Conservation (phyloP, 371 early-diverging fungal genomes). For the Caulochytrium protostelioides region DNA sequence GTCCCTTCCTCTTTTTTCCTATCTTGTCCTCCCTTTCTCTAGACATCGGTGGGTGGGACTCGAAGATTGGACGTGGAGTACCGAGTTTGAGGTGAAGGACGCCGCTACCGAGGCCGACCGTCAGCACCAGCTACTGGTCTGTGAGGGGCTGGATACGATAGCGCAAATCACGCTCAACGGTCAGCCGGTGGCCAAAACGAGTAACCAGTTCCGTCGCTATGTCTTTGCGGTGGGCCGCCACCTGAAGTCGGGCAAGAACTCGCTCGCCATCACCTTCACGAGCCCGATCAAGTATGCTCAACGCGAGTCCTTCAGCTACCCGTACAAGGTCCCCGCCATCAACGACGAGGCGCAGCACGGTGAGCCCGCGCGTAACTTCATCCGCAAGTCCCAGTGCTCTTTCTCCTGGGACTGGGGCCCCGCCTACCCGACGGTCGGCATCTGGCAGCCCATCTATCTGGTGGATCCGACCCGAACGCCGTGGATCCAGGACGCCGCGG, state of each 20-base stretch:
- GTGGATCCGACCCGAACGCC: background rate
- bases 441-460: slow-evolving; percentile 3
- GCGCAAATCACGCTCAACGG: slow-evolving; percentile 17
- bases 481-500: background rate
- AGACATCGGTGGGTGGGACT: too few species aligned
- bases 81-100: too few species aligned
- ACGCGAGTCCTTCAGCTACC: slow-evolving; percentile 6
- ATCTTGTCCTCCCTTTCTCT: too few species aligned
- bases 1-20: too few species aligned
- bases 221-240: slow-evolving; percentile 1
- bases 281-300: slow-evolving; percentile 3
- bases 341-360: slow-evolving; percentile 7
- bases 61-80: too few species aligned
- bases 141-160: slow-evolving; percentile 20
- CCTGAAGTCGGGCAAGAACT: slow-evolving; percentile 5
- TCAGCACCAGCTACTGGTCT: too few species aligned
- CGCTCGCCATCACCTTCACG: slow-evolving; percentile 10
- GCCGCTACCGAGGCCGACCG: too few species aligned
- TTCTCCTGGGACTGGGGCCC: slow-evolving; percentile 15
- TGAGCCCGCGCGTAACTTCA: slow-evolving; percentile 4
- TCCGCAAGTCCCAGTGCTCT: slow-evolving; percentile 14
- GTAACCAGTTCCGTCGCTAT: slow-evolving; percentile 15
- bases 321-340: slow-evolving; percentile 16
- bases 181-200: slow-evolving; percentile 3
- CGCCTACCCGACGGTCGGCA: slow-evolving; percentile 6